Evolutionary conservation across 768 basidiomycete genomes (phyloP), one percentile per base, ranked within the genome.

Genomic region (Tylopilus felleus): DNA sequence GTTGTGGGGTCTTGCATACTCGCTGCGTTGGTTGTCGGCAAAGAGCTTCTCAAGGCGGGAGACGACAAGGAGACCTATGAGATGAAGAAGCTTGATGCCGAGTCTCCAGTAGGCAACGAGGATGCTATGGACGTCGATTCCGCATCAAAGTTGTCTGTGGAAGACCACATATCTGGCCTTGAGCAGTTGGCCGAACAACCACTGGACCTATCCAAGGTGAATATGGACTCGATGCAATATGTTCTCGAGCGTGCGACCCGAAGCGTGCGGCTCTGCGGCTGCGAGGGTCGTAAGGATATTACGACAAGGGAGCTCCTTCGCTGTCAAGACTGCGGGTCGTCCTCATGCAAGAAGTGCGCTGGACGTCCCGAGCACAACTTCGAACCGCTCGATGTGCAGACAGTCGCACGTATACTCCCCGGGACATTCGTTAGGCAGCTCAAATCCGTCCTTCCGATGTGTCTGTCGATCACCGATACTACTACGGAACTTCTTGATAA

Each of bases 1-100:
- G 95, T 97, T 23, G 94, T 98, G 28, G 95, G 95, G 1, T 81
- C 91, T 4, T 87, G 91, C 58, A 90, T 97, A 58, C 73, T 96
- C 51, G 85, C 88, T 17, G 92, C 93, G 0, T 75, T 98, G 42
- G 80, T 88, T 10, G 71, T 85, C 1, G 83, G 84, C 7, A 78
- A 77, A 66, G 79, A 81, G 45, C 76, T 91, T 31, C 74, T 97
- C 29, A 85, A 85, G 57, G 71, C 73, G 1, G 89, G 90, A 5
- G 71, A 82, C 35, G 86, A 90, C 62, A 74, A 70, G 5, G 74
- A 80, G 56, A 86, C 81, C 3, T 91, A 91, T 62, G 88, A 90
- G 63, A 78, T 75, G 57, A 85, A 84, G 66, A 75, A 79, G 35
- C 75, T 76, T 3, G 71, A 68, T 8, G 68, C 65, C 10, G 60